Conservation (phyloP, 139 green algal genomes). For the Cymbomonas tetramitiformis region DNA sequence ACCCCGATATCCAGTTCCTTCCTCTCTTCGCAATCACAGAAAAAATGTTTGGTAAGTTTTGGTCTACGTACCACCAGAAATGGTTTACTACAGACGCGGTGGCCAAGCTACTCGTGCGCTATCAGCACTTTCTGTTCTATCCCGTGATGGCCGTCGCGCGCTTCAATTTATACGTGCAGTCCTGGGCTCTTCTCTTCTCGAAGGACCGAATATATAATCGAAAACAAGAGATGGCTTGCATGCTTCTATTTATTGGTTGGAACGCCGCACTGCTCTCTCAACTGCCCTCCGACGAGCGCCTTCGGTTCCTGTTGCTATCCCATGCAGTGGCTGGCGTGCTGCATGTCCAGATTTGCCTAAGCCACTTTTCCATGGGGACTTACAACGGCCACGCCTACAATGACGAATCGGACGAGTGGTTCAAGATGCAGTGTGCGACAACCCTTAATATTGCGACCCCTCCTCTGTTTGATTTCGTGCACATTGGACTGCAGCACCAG, state of each 20-base stretch:
- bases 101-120: constrained; percentile 14
- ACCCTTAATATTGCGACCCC: constrained; percentile 44
- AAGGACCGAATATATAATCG: background rate
- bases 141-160: constrained; percentile 32
- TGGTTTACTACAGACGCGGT: constrained; percentile 20
- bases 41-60: constrained; percentile 22
- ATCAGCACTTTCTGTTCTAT: constrained; percentile 32
- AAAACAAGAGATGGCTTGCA: background rate
- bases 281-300: constrained; percentile 14
- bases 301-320: constrained; percentile 19
- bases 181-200: constrained; percentile 13
- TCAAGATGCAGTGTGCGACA: constrained; percentile 26
- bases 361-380: constrained; percentile 32
- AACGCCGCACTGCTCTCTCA: constrained; percentile 3
- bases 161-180: constrained; percentile 30
- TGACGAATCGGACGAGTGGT: constrained; percentile 19
- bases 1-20: constrained; percentile 35
- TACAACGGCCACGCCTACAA: constrained; percentile 27
- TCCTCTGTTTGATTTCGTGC: constrained; percentile 45
- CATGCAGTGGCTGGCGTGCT: constrained; percentile 17
- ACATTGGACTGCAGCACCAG: constrained; percentile 53
- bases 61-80: constrained; percentile 23
- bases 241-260: constrained; percentile 22
- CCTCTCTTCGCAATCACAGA: constrained; percentile 24
- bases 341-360: constrained; percentile 37